phyloP scores from a whole-genome alignment of 1,284 basidiomycete genomes.

The Cyathus pygmaeus region DNA sequence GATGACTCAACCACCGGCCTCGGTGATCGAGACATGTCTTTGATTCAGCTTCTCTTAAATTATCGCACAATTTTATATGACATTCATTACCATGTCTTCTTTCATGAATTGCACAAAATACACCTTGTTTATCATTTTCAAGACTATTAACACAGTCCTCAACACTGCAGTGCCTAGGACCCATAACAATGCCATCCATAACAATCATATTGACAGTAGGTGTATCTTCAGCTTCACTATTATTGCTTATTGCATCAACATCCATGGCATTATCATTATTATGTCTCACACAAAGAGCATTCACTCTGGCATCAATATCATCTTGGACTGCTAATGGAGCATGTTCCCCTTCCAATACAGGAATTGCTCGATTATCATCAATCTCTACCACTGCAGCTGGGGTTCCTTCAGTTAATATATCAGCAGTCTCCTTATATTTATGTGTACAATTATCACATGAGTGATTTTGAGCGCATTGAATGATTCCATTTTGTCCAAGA shows the following conservation, averaged over 20 bases:
- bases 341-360: slow-evolving; percentile 6
- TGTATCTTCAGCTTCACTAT: not conserved
- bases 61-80: slow-evolving; percentile 18
- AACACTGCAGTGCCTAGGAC: slow-evolving; percentile 25
- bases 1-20: no score
- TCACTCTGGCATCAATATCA: not conserved
- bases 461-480: slow-evolving; percentile 29
- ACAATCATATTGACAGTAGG: slow-evolving; percentile 28
- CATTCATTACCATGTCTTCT: slow-evolving; percentile 14
- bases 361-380: not conserved
- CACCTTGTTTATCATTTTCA: slow-evolving; percentile 24
- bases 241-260: slow-evolving; percentile 4
- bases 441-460: slow-evolving; percentile 33
- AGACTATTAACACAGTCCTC: slow-evolving; percentile 17
- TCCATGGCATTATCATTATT: not conserved
- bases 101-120: slow-evolving; percentile 29
- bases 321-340: no score
- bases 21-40: no score
- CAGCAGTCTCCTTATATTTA: slow-evolving; percentile 20
- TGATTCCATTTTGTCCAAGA: slow-evolving; percentile 28
- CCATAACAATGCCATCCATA: slow-evolving; percentile 36
- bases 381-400: slow-evolving; percentile 16
- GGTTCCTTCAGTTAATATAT: slow-evolving; percentile 15
- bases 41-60: no score
- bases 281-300: not conserved